Evolutionary conservation across 768 basidiomycete species (phyloP), one percentile per base, ranked within the genome.

Genomic region (Hemileccinum rubropunctum): DNA sequence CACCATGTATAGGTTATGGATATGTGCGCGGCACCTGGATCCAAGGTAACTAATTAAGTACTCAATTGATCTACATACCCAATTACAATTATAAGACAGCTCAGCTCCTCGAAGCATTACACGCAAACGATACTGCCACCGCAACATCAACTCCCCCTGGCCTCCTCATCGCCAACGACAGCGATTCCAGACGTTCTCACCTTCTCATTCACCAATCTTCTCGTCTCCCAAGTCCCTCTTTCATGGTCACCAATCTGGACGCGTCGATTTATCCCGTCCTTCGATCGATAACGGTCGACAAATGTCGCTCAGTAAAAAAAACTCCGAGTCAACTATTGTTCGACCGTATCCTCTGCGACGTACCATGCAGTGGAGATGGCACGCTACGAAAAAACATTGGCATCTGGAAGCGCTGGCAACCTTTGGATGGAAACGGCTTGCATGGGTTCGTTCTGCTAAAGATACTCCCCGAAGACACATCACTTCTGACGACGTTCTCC

Each of bases 11-110:
- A 89, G 83, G 88, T 91, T 17, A 83, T 98, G 60, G 97, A 99
- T 67, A 93, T 95, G 91, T 99, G 97, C 64, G 97, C 97, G 15
- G 95, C 97, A 2, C 97, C 97, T 0, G 97, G 97, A 6, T 97
- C 94, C 20, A 99, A 99, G 75, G 91, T 89, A 56, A 45, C 38
- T 3, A 40, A 20, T 33, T 13, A 32, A 10, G 14, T 18, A 38
- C 7, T 13, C 18, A 2, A 42, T 38, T 14, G 3, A 36, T 35
- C 45, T 39, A 1, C 44, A 18, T 42, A n/a, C 35, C 50, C 27
- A 49, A 41, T 28, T 45, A 34, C 11, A 10, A 41, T 35, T 30
- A 33, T 28, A 61, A 91, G 88, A 97, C 95, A 8, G 91, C 94
- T 9, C 97, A 99, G 73, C 78, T 99, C 39, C 82, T 99, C 42